These are phyloP conservation scores for Malus orientalis DNA, from an alignment of 306 rosid species.

Conservation along the genomic window DNA sequence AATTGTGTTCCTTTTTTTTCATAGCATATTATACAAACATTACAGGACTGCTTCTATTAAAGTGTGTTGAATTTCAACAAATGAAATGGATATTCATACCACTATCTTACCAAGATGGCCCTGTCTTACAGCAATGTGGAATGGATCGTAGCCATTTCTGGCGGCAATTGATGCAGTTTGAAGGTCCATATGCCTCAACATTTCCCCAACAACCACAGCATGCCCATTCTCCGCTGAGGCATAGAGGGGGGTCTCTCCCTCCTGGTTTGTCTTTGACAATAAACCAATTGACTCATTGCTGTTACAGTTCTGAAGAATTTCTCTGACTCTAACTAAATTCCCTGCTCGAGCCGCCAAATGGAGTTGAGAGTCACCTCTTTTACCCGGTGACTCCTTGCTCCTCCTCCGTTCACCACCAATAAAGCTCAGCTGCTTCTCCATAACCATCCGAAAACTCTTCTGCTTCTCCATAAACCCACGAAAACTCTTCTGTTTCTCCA, in stretches of 20 bases:
- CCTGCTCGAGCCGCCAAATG: slow-evolving; percentile 87
- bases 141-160: slow-evolving; percentile 78
- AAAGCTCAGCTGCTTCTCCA: slow-evolving; percentile 57
- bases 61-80: not conserved
- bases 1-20: not conserved
- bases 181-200: slow-evolving; percentile 71
- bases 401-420: slow-evolving; percentile 40
- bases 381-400: slow-evolving; percentile 48
- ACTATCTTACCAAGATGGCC: slow-evolving; percentile 78
- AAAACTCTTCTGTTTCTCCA: slow-evolving; percentile 70
- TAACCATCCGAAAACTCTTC: slow-evolving; percentile 53
- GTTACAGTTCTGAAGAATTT: slow-evolving; percentile 45
- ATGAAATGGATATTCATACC: not conserved
- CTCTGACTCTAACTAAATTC: slow-evolving; percentile 46
- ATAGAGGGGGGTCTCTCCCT: slow-evolving; percentile 91
- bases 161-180: slow-evolving; percentile 70
- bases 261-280: slow-evolving; percentile 65
- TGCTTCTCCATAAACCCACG: slow-evolving; percentile 81
- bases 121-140: slow-evolving; percentile 82
- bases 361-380: slow-evolving; percentile 48
- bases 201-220: slow-evolving; percentile 55
- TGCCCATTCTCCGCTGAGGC: slow-evolving; percentile 81
- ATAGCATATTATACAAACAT: not conserved
- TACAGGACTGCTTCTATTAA: not conserved
- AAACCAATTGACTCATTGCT: slow-evolving; percentile 36